Base-by-base conservation (phyloP, 306 rosid genomes). In the Hylodesmum podocarpum region DNA sequence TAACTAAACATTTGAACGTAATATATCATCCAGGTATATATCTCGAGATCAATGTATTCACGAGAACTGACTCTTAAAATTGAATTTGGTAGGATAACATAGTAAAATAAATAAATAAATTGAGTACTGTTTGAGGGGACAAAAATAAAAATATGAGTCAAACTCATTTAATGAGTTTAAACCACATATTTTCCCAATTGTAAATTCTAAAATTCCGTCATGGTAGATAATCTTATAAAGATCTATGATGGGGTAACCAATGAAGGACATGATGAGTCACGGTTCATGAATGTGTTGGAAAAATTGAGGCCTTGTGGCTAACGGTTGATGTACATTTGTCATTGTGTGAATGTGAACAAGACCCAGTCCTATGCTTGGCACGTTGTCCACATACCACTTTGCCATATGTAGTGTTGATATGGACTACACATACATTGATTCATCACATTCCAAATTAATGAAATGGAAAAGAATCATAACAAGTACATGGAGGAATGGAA, bases 321-420 rank as follows among this genome's bases (percentile, higher is more conserved):
- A 54, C 22, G 33, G 8, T 47, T 54, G 29, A 11, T 49, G 19
- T 24, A 66, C 85, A 77, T 53, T 21, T 77, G 80, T 72, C 82
- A 21, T 71, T 15, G 33, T 64, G 33, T 21, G 39, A 65, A 47
- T n/a, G n/a, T n/a, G n/a, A n/a, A n/a, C n/a, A n/a, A n/a, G n/a
- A n/a, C n/a, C 28, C 58, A 41, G 49, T 63, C 19, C 2, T 24
- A 44, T 31, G 25, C 57, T 3, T 55, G 43, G 14, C 75, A 82
- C 71, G 79, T 15, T 65, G 51, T 31, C 57, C 59, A 27, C 19
- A 4, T 25, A 39, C 0, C 14, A 14, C 37, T 28, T 46, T 64
- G 76, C 79, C 79, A 82, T 25, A 18, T 82, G 82, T 82, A 14
- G 34, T 34, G 49, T 33, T 36, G 64, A 66, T 36, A 74, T 31